Evolutionary conservation across 2,329 filamentous ascomycete species (phyloP).

Genomic region (Claviceps pazoutovae): DNA sequence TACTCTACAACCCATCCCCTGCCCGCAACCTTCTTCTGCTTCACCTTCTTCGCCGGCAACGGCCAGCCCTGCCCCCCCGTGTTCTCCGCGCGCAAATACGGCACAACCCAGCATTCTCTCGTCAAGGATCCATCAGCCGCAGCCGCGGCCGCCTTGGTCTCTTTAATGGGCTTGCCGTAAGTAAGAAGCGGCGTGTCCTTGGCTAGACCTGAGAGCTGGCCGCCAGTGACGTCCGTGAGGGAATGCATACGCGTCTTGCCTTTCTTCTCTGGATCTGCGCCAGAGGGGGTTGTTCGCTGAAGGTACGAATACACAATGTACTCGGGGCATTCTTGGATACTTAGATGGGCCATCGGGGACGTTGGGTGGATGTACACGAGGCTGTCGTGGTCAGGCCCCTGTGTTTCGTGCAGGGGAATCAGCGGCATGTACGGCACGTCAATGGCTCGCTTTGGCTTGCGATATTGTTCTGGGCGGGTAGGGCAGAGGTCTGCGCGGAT

Average conservation of each 20-base stretch:
- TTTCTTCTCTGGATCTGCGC: constrained; percentile 37
- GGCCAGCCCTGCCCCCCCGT: constrained; percentile 64
- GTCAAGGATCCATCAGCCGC: constrained; percentile 23
- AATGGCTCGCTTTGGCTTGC: constrained; percentile 71
- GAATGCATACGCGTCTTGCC: constrained; percentile 78
- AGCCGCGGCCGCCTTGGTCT: constrained; percentile 39
- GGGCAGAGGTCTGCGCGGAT: constrained; percentile 82
- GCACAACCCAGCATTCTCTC: constrained; percentile 73
- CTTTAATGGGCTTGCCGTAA: constrained; percentile 85
- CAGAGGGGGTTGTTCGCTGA: constrained; percentile 47
- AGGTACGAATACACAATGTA: constrained; percentile 83
- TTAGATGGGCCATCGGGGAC: constrained; percentile 60
- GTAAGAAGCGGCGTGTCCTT: constrained; percentile 72
- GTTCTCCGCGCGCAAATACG: constrained; percentile 58
- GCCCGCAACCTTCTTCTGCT: constrained; percentile 59
- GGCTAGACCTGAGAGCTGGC: constrained; percentile 64
- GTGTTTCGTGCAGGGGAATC: constrained; percentile 44
- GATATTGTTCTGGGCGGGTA: constrained; percentile 48
- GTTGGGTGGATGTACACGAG: constrained; percentile 81
- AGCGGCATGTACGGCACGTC: constrained; percentile 87
- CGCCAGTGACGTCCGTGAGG: constrained; percentile 62
- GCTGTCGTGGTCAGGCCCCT: constrained; percentile 35
- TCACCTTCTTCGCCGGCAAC: constrained; percentile 69
- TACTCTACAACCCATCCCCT: constrained; percentile 62
- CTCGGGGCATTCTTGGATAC: constrained; percentile 61